Conservation (phyloP, 306 rosid species). For the Prinsepia uniflora region DNA sequence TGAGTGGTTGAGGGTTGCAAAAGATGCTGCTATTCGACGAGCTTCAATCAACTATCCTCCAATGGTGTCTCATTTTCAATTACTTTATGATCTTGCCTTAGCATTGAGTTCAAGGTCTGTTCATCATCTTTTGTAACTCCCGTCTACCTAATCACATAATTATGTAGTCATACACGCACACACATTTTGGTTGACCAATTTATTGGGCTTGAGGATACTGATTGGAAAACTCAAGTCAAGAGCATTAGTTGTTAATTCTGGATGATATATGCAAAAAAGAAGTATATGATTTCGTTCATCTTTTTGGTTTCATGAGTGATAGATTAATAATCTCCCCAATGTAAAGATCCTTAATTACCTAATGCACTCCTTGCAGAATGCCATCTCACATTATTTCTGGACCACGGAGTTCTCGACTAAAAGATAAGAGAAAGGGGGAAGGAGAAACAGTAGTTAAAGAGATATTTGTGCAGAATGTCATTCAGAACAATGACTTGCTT, state of each 20-base stretch:
- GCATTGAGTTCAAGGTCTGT: constrained; percentile 89
- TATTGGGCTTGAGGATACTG: not conserved
- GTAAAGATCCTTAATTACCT: constrained; percentile 15
- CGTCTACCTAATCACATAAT: constrained; percentile 16
- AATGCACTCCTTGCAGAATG: constrained; percentile 49
- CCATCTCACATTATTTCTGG: constrained; percentile 49
- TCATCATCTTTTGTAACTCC: constrained; percentile 18
- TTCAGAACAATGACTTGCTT: constrained; percentile 75
- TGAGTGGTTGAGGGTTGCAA: constrained; percentile 96
- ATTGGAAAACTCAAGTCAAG: not conserved
- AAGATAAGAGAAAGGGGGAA: constrained; percentile 88
- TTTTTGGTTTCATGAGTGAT: not conserved
- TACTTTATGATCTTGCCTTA: constrained; percentile 96
- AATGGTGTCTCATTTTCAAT: constrained; percentile 97
- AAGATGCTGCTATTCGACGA: constrained; percentile 96
- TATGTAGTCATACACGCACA: not conserved
- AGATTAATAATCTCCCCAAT: not conserved
- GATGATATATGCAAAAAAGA: not conserved
- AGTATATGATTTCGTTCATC: not conserved
- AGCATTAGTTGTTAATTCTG: not conserved
- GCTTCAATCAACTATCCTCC: constrained; percentile 97
- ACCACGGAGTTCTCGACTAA: constrained; percentile 94
- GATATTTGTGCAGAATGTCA: constrained; percentile 68
- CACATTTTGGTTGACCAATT: constrained; percentile 1
- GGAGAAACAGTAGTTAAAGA: constrained; percentile 88